Evolutionary conservation across 108 stramenopile species (phyloP).

Genomic region (Skeletonema marinoi): DNA sequence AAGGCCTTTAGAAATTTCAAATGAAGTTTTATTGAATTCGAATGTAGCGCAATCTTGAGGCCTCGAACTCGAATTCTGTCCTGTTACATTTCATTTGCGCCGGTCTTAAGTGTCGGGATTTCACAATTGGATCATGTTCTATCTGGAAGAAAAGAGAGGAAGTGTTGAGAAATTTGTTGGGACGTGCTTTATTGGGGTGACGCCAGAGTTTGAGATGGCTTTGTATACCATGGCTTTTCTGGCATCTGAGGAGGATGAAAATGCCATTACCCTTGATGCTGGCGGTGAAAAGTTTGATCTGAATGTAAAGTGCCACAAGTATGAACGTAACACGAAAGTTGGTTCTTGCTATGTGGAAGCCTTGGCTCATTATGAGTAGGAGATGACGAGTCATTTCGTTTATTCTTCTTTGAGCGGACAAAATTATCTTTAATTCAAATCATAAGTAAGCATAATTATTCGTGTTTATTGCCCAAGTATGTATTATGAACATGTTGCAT

Average conservation of each 20-base stretch:
- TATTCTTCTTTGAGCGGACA: not conserved
- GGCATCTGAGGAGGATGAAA: slow-evolving; percentile 61
- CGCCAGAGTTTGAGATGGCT: slow-evolving; percentile 93
- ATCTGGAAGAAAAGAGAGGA: slow-evolving; percentile 83
- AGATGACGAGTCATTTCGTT: not conserved
- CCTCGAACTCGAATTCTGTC: no score
- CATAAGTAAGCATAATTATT: not conserved
- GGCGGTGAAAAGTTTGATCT: slow-evolving; percentile 63
- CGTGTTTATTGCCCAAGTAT: not conserved
- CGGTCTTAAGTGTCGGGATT: slow-evolving; percentile 88
- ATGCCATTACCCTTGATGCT: slow-evolving; percentile 60
- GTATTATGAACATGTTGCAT: not conserved
- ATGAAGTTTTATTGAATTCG: no score
- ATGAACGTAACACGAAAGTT: slow-evolving; percentile 60
- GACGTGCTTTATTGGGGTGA: slow-evolving; percentile 78
- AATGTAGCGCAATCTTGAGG: no score
- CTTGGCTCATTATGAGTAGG: slow-evolving; percentile 64
- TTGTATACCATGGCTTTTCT: slow-evolving; percentile 90
- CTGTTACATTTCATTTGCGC: no score
- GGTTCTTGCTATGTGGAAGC: slow-evolving; percentile 81
- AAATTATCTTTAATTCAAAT: not conserved
- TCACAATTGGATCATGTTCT: slow-evolving; percentile 95
- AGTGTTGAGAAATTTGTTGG: slow-evolving; percentile 85
- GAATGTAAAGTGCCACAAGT: slow-evolving; percentile 72
- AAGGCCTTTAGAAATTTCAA: no score